phyloP scores from a whole-genome alignment of 176 grass and related monocot species.

The Luzula sylvatica region DNA sequence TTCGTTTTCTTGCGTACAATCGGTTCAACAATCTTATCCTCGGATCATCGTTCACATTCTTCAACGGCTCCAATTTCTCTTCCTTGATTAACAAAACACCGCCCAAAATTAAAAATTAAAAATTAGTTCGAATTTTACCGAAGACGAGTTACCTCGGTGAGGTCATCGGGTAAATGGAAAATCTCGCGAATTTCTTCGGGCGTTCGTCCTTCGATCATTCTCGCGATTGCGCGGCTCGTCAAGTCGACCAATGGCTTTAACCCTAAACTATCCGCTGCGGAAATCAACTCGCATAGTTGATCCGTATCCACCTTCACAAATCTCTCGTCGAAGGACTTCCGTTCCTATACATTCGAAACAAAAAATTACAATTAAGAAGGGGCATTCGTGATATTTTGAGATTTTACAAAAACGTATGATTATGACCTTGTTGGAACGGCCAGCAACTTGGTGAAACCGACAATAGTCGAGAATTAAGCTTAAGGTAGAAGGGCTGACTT shows the following conservation, averaged over 20 bases:
- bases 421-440: conserved; percentile 85
- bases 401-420: background rate
- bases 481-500: conserved; percentile 75
- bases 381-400: too few relatives aligned
- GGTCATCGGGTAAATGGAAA: conserved; percentile 95
- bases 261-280: conserved; percentile 91
- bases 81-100: conserved; percentile 45
- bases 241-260: conserved; percentile 96
- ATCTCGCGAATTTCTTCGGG: conserved; percentile 98
- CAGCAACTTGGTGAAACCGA: conserved; percentile 89
- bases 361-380: conserved; percentile 15
- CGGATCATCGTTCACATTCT: conserved; percentile 97
- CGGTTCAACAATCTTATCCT: conserved; percentile 93
- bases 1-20: conserved; percentile 96
- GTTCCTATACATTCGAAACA: conserved; percentile 36
- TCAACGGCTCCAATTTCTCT: conserved; percentile 99
- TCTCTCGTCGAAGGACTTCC: conserved; percentile 92
- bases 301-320: conserved; percentile 96
- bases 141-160: conserved; percentile 91
- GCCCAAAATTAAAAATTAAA: too few relatives aligned
- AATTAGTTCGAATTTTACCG: conserved; percentile 2
- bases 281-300: conserved; percentile 89
- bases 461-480: conserved; percentile 99
- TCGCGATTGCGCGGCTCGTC: conserved; percentile 91
- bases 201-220: conserved; percentile 98